phyloP scores from a whole-genome alignment of 129 eudicot genomes.

The Pseudognaphalium luteoalbum region DNA sequence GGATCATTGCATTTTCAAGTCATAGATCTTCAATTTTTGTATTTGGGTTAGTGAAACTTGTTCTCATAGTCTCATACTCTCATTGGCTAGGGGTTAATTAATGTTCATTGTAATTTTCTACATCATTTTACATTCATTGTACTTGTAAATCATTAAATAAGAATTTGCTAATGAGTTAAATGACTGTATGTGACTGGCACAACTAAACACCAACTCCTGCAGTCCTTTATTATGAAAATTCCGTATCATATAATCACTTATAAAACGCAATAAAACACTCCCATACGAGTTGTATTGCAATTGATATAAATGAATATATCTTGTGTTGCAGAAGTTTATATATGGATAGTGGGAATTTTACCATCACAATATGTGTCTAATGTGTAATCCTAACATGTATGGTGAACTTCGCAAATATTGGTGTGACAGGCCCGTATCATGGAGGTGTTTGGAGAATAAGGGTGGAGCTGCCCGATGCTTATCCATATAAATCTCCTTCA shows the following conservation, averaged over 20 bases:
- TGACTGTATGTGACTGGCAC: neutral
- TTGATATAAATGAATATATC: neutral
- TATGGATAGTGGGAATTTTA: too few species aligned
- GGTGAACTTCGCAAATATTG: neutral
- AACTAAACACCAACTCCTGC: slow-evolving; percentile 1
- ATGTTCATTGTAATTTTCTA: neutral
- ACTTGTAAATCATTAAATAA: neutral
- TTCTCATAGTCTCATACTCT: too few species aligned
- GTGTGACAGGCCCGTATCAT: slow-evolving; percentile 69
- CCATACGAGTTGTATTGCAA: neutral
- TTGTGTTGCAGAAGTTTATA: too few species aligned
- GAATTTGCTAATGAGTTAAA: neutral
- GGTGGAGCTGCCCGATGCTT: slow-evolving; percentile 86
- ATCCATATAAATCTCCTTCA: slow-evolving; percentile 80
- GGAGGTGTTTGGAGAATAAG: slow-evolving; percentile 91
- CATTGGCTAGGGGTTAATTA: too few species aligned
- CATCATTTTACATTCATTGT: neutral
- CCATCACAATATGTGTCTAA: neutral
- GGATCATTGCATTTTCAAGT: too few species aligned
- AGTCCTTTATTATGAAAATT: neutral
- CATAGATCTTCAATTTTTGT: too few species aligned
- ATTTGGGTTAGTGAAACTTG: too few species aligned
- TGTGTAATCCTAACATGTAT: too few species aligned
- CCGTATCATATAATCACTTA: neutral
- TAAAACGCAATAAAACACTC: neutral